These are phyloP conservation scores for Xylaria nigripes DNA, from an alignment of 495 filamentous ascomycete genomes.

Conservation along the genomic window DNA sequence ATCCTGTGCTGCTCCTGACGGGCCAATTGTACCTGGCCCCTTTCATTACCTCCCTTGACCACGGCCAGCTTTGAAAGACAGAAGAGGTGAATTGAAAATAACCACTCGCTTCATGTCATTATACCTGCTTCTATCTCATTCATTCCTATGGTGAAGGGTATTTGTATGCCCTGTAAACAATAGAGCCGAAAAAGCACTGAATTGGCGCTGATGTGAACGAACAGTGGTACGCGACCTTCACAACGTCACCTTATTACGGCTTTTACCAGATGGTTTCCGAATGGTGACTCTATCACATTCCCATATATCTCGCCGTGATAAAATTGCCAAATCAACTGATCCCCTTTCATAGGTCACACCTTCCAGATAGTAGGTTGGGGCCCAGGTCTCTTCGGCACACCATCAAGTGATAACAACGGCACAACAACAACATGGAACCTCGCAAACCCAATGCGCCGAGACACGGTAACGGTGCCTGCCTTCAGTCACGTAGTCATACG, in stretches of 20 bases:
- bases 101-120: too few species aligned
- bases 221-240: slow-evolving; percentile 6
- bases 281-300: too few species aligned
- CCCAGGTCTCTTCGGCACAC: slow-evolving; percentile 16
- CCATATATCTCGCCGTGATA: background rate
- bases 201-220: background rate
- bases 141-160: too few species aligned
- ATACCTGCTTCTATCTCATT: too few species aligned
- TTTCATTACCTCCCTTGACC: too few species aligned
- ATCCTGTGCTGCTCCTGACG: too few species aligned
- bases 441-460: slow-evolving; percentile 27
- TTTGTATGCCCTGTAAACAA: too few species aligned
- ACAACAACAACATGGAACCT: slow-evolving; percentile 17
- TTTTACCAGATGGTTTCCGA: too few species aligned
- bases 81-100: too few species aligned
- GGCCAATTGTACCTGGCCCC: too few species aligned
- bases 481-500: slow-evolving; percentile 25
- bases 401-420: background rate
- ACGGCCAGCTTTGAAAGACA: too few species aligned
- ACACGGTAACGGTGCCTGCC: slow-evolving; percentile 24
- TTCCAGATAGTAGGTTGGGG: slow-evolving; percentile 31
- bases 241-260: background rate
- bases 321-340: background rate
- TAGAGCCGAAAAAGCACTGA: too few species aligned
- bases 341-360: slow-evolving; percentile 20